These are phyloP conservation scores for Fusarium ambrosium DNA, from an alignment of 2,329 filamentous ascomycete species.

Conservation along the genomic window DNA sequence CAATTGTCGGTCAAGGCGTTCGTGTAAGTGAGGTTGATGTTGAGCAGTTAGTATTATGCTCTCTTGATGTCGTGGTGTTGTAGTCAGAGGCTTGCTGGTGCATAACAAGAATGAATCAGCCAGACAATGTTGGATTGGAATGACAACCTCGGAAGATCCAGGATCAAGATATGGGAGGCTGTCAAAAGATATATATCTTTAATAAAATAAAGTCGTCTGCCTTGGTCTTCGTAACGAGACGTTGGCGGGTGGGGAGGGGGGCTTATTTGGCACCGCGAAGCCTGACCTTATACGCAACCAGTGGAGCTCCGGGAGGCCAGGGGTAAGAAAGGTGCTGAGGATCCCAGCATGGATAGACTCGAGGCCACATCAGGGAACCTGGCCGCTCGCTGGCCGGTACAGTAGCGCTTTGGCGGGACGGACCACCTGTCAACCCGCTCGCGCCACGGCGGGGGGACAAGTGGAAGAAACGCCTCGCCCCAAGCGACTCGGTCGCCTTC, in stretches of 20 bases:
- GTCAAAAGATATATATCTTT: constrained; percentile 43
- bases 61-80: constrained; percentile 11
- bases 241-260: constrained; percentile 44
- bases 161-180: constrained; percentile 26
- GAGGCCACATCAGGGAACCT: constrained; percentile 40
- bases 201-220: constrained; percentile 35
- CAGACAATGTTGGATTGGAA: constrained; percentile 24
- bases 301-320: constrained; percentile 42
- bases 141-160: constrained; percentile 27
- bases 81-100: constrained; percentile 14
- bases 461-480: constrained; percentile 43
- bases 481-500: constrained; percentile 22
- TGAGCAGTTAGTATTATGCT: constrained; percentile 9
- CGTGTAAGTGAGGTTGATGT: constrained; percentile 30
- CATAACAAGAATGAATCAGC: constrained; percentile 9
- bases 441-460: constrained; percentile 45
- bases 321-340: constrained; percentile 29
- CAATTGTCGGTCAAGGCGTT: constrained; percentile 16
- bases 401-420: constrained; percentile 38
- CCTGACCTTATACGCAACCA: constrained; percentile 47
- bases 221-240: constrained; percentile 44
- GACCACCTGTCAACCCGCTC: constrained; percentile 48
- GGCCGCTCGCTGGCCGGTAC: constrained; percentile 18
- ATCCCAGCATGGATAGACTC: constrained; percentile 23
- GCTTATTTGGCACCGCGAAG: constrained; percentile 44